Percentiles rank a stretch among this genome's conserved stretches.
phyloP scores from a whole-genome alignment of 2,329 filamentous ascomycete species.

The Phialophora macrospora region DNA sequence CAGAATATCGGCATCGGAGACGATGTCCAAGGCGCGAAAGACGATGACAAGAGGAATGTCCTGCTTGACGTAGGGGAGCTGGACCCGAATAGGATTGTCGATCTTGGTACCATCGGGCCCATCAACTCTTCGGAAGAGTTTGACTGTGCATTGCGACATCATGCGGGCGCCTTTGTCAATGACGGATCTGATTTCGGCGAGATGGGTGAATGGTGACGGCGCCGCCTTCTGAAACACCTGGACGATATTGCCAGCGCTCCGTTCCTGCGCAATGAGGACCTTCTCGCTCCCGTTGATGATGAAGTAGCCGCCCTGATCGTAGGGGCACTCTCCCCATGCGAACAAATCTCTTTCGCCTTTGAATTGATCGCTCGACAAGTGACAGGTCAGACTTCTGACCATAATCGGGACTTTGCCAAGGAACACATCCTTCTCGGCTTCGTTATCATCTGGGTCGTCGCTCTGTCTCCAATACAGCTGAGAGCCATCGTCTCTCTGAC shows the following conservation, averaged over 20 bases:
- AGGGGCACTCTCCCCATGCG: conserved; percentile 92
- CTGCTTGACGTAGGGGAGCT: conserved; percentile 88
- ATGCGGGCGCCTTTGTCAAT: conserved; percentile 94
- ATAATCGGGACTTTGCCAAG: conserved; percentile 97
- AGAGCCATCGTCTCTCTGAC: conserved; percentile 50
- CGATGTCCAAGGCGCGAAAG: conserved; percentile 91
- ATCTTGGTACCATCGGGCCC: conserved; percentile 55
- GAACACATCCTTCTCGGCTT: conserved; percentile 74
- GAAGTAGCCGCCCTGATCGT: conserved; percentile 98
- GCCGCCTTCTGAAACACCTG: conserved; percentile 98
- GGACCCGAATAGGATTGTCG: conserved; percentile 70
- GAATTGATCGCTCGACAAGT: conserved; percentile 56
- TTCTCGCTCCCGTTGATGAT: conserved; percentile 99
- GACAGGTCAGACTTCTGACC: conserved; percentile 96
- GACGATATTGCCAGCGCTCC: conserved; percentile 96
- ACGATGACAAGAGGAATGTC: conserved; percentile 95
- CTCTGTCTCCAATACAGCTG: conserved; percentile 41
- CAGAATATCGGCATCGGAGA: conserved; percentile 96
- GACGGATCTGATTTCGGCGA: conserved; percentile 94
- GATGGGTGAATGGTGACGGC: conserved; percentile 89
- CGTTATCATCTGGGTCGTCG: conserved; percentile 56
- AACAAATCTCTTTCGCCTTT: conserved; percentile 80
- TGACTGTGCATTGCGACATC: conserved; percentile 90
- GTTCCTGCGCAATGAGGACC: conserved; percentile 95
- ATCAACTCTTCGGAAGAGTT: conserved; percentile 85